These are phyloP conservation scores for Fusarium transvaalense DNA, from an alignment of 2,329 filamentous ascomycete genomes.

Conservation along the genomic window DNA sequence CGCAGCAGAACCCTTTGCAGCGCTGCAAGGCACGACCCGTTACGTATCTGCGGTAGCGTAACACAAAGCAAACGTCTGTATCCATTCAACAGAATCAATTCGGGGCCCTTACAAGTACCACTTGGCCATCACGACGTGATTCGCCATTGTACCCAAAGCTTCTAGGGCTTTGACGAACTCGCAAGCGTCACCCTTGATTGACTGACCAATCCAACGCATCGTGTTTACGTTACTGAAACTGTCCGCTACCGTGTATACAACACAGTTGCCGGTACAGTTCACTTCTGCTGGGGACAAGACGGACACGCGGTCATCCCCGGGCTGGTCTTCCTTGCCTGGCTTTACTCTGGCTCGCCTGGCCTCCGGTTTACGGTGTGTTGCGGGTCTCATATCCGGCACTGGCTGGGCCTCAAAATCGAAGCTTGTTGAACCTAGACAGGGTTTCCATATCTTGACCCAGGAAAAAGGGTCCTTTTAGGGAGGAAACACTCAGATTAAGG, in stretches of 20 bases:
- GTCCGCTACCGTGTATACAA: conserved; percentile 29
- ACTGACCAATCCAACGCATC: conserved; percentile 47
- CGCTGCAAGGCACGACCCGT: conserved; percentile 48
- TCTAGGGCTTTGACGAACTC: conserved; percentile 30
- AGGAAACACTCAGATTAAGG: conserved; percentile 11
- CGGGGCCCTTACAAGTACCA: conserved; percentile 27
- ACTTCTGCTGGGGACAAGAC: conserved; percentile 38
- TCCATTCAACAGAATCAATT: conserved; percentile 24
- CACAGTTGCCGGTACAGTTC: conserved; percentile 7
- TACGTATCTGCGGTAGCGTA: conserved; percentile 34
- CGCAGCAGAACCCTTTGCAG: conserved; percentile 29
- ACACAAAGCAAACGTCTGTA: conserved; percentile 22
- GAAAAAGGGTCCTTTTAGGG: conserved; percentile 29
- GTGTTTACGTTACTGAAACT: conserved; percentile 48
- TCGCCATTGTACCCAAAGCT: conserved; percentile 31
- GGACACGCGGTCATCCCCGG: conserved; percentile 45
- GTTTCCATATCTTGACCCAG: conserved; percentile 15
- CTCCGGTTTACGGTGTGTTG: conserved; percentile 35
- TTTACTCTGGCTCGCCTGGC: conserved; percentile 26
- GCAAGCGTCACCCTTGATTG: conserved; percentile 38
- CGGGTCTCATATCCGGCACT: conserved; percentile 42
- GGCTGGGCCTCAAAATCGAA: conserved; percentile 40
- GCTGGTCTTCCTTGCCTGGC: conserved; percentile 31
- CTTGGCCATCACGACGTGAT: conserved; percentile 38
- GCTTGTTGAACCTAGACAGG: conserved; percentile 29